phyloP scores from a whole-genome alignment of 176 grass and related monocot species.

The Musa troglodytarum region DNA sequence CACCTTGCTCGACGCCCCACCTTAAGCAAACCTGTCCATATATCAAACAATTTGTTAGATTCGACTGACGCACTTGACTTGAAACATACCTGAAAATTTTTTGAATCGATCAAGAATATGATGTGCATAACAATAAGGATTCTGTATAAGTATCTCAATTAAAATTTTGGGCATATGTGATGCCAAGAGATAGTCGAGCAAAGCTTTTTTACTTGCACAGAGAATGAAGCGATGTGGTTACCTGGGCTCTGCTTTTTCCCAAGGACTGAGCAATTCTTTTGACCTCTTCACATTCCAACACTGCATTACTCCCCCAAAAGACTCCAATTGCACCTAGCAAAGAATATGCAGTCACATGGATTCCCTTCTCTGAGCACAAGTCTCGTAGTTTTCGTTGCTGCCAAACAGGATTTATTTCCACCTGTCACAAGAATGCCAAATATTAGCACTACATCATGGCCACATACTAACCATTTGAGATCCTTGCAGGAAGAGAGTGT shows the following conservation, averaged over 20 bases:
- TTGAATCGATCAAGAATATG: no score
- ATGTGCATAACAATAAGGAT: no score
- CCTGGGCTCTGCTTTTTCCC: conserved; percentile 51
- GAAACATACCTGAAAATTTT: no score
- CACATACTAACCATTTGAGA: no score
- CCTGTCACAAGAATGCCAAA: conserved; percentile 21
- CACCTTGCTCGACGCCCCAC: conserved; percentile 5
- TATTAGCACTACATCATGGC: no score
- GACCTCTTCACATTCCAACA: conserved; percentile 41
- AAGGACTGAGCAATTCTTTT: conserved; percentile 43
- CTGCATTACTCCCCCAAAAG: conserved; percentile 52
- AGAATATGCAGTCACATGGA: conserved; percentile 64
- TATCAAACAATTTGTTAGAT: no score
- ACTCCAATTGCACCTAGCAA: conserved; percentile 57
- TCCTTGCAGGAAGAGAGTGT: no score
- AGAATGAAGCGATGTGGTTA: neutral
- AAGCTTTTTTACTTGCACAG: no score
- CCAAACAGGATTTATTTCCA: conserved; percentile 74
- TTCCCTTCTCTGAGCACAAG: conserved; percentile 43
- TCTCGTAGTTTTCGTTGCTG: conserved; percentile 63
- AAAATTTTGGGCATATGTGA: no score
- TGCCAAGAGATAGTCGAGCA: no score
- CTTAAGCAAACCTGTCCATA: conserved; percentile 2
- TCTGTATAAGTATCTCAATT: no score
- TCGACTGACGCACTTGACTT: no score